Conservation (phyloP, 257 asterid genomes). For the Nicotiana tomentosiformis region DNA sequence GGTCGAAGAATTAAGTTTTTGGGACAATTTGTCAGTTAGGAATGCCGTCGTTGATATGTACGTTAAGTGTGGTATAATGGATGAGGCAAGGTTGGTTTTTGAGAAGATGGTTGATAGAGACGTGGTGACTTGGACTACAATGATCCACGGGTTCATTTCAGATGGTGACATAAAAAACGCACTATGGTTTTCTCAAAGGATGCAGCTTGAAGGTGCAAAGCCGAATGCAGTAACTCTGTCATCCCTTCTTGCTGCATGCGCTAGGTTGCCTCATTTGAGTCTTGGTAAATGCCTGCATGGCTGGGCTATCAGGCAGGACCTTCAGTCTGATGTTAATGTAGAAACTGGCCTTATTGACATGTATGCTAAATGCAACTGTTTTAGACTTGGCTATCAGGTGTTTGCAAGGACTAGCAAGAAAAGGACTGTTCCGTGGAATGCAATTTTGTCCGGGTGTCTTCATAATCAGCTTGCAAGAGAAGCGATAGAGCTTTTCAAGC, state of each 20-base stretch:
- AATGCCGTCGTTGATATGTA: conserved; percentile 86
- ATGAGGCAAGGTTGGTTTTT: conserved; percentile 58
- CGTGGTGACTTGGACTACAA: conserved; percentile 78
- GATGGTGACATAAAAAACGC: conserved; percentile 38
- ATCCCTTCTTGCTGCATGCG: conserved; percentile 67
- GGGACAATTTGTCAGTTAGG: conserved; percentile 48
- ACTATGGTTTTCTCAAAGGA: conserved; percentile 45
- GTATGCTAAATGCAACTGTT: conserved; percentile 64
- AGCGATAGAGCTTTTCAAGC: conserved; percentile 64
- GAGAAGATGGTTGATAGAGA: conserved; percentile 58
- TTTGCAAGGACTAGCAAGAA: conserved; percentile 52
- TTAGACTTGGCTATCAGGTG: conserved; percentile 46
- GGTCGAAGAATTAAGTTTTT: conserved; percentile 38
- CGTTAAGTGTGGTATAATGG: conserved; percentile 60
- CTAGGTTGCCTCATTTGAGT: conserved; percentile 42
- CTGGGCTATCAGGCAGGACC: conserved; percentile 63
- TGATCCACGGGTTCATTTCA: conserved; percentile 67
- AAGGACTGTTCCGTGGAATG: conserved; percentile 85
- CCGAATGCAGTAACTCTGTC: conserved; percentile 82
- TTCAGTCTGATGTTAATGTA: conserved; percentile 64
- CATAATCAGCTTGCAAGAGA: conserved; percentile 49
- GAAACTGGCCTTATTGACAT: conserved; percentile 80
- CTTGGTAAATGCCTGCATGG: conserved; percentile 90
- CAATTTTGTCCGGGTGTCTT: conserved; percentile 71
- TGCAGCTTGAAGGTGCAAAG: conserved; percentile 74